Base-by-base conservation (phyloP, 2,329 filamentous ascomycete genomes). In the Penicillium capsulatum region DNA sequence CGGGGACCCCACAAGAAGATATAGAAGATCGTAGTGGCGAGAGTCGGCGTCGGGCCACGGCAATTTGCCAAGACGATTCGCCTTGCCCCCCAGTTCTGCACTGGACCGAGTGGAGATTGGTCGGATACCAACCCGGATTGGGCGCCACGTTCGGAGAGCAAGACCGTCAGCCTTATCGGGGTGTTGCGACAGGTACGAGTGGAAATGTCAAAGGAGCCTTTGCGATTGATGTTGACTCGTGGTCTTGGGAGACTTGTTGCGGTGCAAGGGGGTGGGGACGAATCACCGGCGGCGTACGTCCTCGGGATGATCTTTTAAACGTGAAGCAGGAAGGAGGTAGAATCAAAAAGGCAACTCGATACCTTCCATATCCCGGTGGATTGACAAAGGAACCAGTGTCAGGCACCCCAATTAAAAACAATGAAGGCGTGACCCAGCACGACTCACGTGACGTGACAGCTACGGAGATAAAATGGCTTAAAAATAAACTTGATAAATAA, bases 91-190 rank as follows among this genome's bases (percentile, higher is more conserved):
- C 42, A 41, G 35, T 45, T 45, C 45, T 51, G 50, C 47, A 43
- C 34, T 40, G 39, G 19, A 17, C 36, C 28, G 30, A 44, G 45
- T 44, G 49, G 47, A 36, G 46, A 48, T 37, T 38, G 40, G 31
- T 35, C 41, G 39, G 45, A 38, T 31, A 24, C 15, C 17, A 22
- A 40, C 48, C 42, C 46, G 46, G 46, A 49, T 52, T 50, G 40
- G 43, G 44, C 36, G 31, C 40, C 32, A 31, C 34, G 19, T 39
- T 53, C 50, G 51, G 48, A 51, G 40, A 20, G 17, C 43, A 39
- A 45, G 11, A 35, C n/a, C 20, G 26, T 47, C 41, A 51, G 47
- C 47, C 47, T 47, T 52, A 47, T 30, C 17, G 30, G 27, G 40
- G 39, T 32, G 31, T 34, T 10, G 13, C 7, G 9, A 9, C 10